Conservation (phyloP, 202 grass and related monocot genomes). For the Miscanthus sacchariflorus region DNA sequence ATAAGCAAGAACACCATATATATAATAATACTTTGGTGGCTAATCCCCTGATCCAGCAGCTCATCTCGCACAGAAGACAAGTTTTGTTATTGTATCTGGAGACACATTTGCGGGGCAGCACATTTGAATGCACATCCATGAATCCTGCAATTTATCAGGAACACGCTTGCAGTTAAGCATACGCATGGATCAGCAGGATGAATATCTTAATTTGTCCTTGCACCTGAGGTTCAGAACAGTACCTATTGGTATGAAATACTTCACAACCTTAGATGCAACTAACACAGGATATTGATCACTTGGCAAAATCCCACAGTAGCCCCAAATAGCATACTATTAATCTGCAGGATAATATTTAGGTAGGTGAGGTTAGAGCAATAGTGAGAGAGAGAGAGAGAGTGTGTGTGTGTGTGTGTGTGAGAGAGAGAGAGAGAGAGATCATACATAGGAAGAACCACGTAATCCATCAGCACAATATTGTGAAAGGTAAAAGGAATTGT, state of each 20-base stretch:
- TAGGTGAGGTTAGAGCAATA: neutral
- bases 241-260: neutral
- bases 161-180: conserved; percentile 1
- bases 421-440: neutral
- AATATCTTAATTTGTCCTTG: neutral
- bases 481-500: conserved; percentile 39
- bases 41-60: neutral
- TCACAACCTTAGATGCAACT: neutral
- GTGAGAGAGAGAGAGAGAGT: no score
- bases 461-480: neutral
- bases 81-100: neutral
- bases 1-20: neutral
- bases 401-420: no score
- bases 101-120: neutral
- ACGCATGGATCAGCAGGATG: neutral
- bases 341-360: conserved; percentile 1
- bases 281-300: neutral
- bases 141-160: neutral
- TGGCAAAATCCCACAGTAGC: neutral
- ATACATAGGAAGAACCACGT: neutral
- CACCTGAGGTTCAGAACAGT: neutral
- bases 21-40: neutral
- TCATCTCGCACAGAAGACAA: neutral
- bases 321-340: neutral
- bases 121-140: neutral